Base-by-base conservation (phyloP, 2,329 filamentous ascomycete species). In the Capronia coronata region DNA sequence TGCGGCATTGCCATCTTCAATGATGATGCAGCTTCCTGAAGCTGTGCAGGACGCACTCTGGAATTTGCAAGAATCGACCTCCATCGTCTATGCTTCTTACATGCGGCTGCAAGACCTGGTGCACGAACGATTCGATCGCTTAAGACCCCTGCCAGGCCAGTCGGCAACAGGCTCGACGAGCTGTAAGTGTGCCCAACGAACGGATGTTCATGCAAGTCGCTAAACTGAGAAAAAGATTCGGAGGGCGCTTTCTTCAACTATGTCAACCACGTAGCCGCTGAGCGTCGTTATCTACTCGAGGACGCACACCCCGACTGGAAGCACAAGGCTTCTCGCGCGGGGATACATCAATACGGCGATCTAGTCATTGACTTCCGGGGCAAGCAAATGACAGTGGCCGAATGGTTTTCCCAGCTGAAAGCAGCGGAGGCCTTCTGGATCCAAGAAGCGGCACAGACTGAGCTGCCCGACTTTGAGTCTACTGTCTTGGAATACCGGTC, bases 171-270 rank as follows among this genome's bases (percentile, higher is more conserved):
- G 10, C 11, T 16, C 27, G 1, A 48, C n/a, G 19, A 38, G 34
- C 16, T 56, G 54, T 56, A 51, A 49, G 54, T 41, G 16, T 40
- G 10, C 30, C 41, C 32, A 30, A 42, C 18, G 40, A 42, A 22
- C 19, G 13, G 11, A 13, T 41, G 30, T 40, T 34, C 43, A 37
- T 25, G 37, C 39, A 51, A 43, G 25, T 7, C 7, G 23, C 14
- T 22, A 19, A 49, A 25, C 16, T 7, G 21, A 32, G 47, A 13
- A 21, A 13, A 22, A 58, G 55, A 50, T 19, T 58, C 55, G 7
- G 56, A 58, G 43, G 40, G 40, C 8, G 48, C 54, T 6, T 58
- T 54, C 25, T 58, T 58, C 54, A 54, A 57, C 38, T 58, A 58
- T 27, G 48, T 48, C 23, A 58, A 58, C 43, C 54, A 56, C 39